Percentiles rank a stretch among this genome's conserved stretches.
phyloP scores from a whole-genome alignment of 2,329 filamentous ascomycete species.

The Aureobasidium vineae region DNA sequence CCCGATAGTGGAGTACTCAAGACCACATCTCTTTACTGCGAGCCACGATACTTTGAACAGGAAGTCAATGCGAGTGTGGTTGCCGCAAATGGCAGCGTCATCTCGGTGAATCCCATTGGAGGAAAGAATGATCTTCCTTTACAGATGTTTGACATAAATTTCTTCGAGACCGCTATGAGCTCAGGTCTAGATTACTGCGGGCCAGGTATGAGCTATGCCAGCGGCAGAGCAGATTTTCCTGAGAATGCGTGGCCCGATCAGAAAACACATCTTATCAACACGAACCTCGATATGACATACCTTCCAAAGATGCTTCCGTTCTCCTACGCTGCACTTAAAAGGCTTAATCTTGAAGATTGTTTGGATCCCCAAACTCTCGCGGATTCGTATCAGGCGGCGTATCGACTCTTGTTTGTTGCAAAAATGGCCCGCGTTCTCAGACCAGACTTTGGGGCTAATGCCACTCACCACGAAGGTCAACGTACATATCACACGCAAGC shows the following conservation, averaged over 20 bases:
- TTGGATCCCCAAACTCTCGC: conserved; percentile 39
- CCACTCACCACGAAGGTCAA: conserved; percentile 29
- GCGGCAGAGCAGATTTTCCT: background rate
- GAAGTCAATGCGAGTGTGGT: conserved; percentile 45
- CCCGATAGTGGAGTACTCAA: background rate
- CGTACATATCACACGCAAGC: conserved; percentile 35
- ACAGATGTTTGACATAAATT: conserved; percentile 41
- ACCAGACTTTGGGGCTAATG: conserved; percentile 26
- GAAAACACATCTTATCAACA: conserved; percentile 28
- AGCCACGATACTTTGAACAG: conserved; percentile 49
- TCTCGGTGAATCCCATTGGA: conserved; percentile 28
- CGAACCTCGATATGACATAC: conserved; percentile 18
- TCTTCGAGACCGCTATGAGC: conserved; percentile 42
- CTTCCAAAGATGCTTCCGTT: conserved; percentile 42
- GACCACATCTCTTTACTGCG: conserved; percentile 46
- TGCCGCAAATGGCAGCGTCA: conserved; percentile 31
- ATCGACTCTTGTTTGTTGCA: conserved; percentile 46
- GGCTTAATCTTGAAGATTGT: conserved; percentile 36
- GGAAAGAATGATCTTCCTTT: conserved; percentile 33
- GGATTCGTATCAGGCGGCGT: conserved; percentile 42
- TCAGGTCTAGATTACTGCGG: conserved; percentile 29
- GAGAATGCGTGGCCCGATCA: conserved; percentile 29
- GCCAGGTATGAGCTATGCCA: conserved; percentile 29
- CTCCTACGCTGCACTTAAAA: conserved; percentile 36
- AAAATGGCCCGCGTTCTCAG: conserved; percentile 38